phyloP scores from a whole-genome alignment of 768 basidiomycete genomes.

The Tulasnella sp. region DNA sequence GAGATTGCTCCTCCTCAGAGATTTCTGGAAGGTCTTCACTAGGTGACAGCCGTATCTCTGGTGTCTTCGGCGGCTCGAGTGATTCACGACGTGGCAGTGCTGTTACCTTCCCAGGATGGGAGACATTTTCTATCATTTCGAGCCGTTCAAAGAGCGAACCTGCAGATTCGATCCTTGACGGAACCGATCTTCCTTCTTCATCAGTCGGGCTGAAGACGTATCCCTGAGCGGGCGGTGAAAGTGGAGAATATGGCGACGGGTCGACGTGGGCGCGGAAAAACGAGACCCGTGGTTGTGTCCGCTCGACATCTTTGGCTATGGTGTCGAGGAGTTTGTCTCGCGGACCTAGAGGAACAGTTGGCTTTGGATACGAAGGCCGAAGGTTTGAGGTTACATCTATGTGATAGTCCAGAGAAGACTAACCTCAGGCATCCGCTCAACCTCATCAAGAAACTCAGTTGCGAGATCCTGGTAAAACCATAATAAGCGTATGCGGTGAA shows the following conservation, averaged over 20 bases:
- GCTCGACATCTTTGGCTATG: constrained; percentile 21
- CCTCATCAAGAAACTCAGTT: constrained; percentile 16
- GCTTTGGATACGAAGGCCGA: not conserved
- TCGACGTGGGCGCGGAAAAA: constrained; percentile 19
- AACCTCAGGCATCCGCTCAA: constrained; percentile 10
- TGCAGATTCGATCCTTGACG: constrained; percentile 4
- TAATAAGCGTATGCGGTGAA: not conserved
- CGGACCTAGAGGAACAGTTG: constrained; percentile 12
- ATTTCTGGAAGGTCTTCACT: not conserved
- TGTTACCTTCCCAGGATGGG: not conserved
- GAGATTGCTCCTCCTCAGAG: not conserved
- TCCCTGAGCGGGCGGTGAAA: not conserved
- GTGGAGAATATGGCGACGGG: not conserved
- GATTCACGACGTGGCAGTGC: not conserved
- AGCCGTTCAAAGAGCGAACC: constrained; percentile 9
- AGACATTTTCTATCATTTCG: constrained; percentile 2
- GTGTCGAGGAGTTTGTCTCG: constrained; percentile 20
- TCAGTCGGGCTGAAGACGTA: not conserved
- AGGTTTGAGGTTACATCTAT: not conserved
- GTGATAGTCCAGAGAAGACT: not conserved
- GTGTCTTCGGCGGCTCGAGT: constrained; percentile 6
- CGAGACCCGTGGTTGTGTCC: constrained; percentile 20
- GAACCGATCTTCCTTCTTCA: not conserved
- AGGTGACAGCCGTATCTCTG: constrained; percentile 4
- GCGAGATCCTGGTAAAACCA: constrained; percentile 11